Evolutionary conservation across 1,284 basidiomycete species (phyloP).

Genomic region (Butyriboletus appendiculatus): DNA sequence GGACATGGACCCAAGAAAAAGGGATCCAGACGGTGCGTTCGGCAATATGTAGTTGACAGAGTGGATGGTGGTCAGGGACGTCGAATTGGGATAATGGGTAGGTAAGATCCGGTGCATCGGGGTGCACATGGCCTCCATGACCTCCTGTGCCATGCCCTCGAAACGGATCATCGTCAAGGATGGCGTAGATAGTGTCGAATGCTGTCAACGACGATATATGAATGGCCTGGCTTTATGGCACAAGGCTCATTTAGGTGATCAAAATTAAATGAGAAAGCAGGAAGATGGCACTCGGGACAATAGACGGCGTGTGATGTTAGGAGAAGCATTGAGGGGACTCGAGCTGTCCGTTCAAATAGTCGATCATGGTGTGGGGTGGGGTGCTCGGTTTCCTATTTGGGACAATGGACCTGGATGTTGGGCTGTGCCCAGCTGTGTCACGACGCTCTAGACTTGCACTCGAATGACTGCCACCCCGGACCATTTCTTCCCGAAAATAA

Average conservation of each 20-base stretch:
- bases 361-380: slow-evolving; percentile 25
- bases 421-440: slow-evolving; percentile 18
- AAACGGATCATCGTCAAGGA: slow-evolving; percentile 63
- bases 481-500: slow-evolving; percentile 2
- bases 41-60: slow-evolving; percentile 22
- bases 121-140: slow-evolving; percentile 78
- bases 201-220: neutral
- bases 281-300: neutral
- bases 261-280: neutral
- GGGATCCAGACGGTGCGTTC: slow-evolving; percentile 36
- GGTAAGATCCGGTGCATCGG: slow-evolving; percentile 73
- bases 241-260: slow-evolving; percentile 4
- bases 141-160: slow-evolving; percentile 65
- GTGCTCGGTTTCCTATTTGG: slow-evolving; percentile 27
- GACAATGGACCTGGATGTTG: slow-evolving; percentile 15
- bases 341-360: slow-evolving; percentile 30
- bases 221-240: slow-evolving; percentile 4
- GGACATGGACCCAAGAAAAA: slow-evolving; percentile 57
- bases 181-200: neutral
- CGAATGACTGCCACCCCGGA: slow-evolving; percentile 1
- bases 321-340: slow-evolving; percentile 13
- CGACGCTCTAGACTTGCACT: slow-evolving; percentile 13
- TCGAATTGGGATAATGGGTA: slow-evolving; percentile 33
- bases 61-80: slow-evolving; percentile 23
- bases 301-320: slow-evolving; percentile 14